Conservation (phyloP, 2,329 filamentous ascomycete genomes). For the Tolypocladium pustulatum region DNA sequence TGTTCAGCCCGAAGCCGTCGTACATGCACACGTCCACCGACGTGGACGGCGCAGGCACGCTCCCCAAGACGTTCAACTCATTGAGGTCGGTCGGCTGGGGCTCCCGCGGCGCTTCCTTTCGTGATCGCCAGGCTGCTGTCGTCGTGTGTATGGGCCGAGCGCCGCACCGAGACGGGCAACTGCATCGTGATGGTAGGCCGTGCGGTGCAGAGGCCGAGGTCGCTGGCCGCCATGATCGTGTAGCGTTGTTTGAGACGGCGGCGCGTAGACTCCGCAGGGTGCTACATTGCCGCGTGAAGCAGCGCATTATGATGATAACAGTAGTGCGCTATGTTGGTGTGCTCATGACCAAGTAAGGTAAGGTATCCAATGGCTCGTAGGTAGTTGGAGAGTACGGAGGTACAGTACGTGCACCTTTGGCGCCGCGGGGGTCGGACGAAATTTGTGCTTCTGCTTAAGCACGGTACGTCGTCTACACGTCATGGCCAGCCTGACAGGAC, state of each 20-base stretch:
- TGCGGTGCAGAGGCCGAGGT: background rate
- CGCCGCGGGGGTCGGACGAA: background rate
- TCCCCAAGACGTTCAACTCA: conserved; percentile 68
- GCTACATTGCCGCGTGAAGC: conserved; percentile 9
- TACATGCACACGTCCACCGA: conserved; percentile 71
- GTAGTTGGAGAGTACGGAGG: background rate
- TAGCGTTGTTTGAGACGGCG: conserved; percentile 2
- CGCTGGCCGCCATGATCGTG: background rate
- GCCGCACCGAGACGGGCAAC: background rate
- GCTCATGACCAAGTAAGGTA: background rate
- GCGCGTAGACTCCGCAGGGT: conserved; percentile 11
- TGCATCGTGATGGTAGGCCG: background rate
- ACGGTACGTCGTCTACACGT: background rate
- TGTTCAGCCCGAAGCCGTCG: conserved; percentile 82
- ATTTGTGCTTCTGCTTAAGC: background rate
- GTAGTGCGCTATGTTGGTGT: background rate
- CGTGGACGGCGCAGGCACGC: conserved; percentile 66
- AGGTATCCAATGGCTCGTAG: background rate
- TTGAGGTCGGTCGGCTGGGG: conserved; percentile 51
- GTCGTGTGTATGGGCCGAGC: conserved; percentile 6
- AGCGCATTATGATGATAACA: conserved; percentile 6
- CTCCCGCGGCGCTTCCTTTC: conserved; percentile 16
- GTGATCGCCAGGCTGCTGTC: conserved; percentile 5
- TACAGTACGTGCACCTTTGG: background rate
- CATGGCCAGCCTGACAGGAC: background rate